These are phyloP conservation scores for Aspergillus intermedius DNA, from an alignment of 2,329 filamentous ascomycete genomes.

Conservation along the genomic window DNA sequence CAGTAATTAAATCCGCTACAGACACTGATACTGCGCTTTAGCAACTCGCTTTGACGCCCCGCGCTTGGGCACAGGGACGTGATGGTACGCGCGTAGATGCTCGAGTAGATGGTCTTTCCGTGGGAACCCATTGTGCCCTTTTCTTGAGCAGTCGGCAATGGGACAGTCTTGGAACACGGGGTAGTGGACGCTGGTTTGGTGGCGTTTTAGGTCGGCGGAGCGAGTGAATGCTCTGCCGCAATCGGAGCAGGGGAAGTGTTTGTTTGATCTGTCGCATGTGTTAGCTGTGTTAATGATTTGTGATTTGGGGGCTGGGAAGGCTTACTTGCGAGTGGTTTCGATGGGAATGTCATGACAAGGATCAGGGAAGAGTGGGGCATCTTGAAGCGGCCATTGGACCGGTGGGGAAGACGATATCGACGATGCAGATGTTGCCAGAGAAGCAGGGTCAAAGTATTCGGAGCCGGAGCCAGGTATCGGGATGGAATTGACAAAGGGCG, in stretches of 20 bases:
- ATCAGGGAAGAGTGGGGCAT: neutral
- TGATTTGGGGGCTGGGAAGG: neutral
- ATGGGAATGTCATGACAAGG: neutral
- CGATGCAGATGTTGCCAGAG: slow-evolving; percentile 10
- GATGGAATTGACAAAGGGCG: neutral
- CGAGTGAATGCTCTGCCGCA: slow-evolving; percentile 40
- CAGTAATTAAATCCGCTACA: neutral
- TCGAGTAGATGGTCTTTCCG: slow-evolving; percentile 53
- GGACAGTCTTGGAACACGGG: slow-evolving; percentile 41
- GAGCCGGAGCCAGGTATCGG: slow-evolving; percentile 4
- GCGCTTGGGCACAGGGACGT: slow-evolving; percentile 40
- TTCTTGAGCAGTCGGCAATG: slow-evolving; percentile 38
- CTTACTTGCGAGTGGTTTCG: neutral
- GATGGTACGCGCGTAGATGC: slow-evolving; percentile 52
- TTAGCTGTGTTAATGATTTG: slow-evolving; percentile 2
- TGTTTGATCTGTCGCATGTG: slow-evolving; percentile 16
- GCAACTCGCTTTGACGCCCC: slow-evolving; percentile 4
- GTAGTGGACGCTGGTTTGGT: slow-evolving; percentile 42
- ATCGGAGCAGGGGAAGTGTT: slow-evolving; percentile 27
- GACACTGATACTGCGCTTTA: neutral
- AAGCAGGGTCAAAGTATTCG: slow-evolving; percentile 3
- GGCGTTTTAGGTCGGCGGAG: slow-evolving; percentile 45
- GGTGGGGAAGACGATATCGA: neutral
- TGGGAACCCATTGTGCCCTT: slow-evolving; percentile 47
- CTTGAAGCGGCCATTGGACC: neutral